These are phyloP conservation scores for Phytophthora fragariaefolia DNA, from an alignment of 352 stramenopile genomes.

Conservation along the genomic window DNA sequence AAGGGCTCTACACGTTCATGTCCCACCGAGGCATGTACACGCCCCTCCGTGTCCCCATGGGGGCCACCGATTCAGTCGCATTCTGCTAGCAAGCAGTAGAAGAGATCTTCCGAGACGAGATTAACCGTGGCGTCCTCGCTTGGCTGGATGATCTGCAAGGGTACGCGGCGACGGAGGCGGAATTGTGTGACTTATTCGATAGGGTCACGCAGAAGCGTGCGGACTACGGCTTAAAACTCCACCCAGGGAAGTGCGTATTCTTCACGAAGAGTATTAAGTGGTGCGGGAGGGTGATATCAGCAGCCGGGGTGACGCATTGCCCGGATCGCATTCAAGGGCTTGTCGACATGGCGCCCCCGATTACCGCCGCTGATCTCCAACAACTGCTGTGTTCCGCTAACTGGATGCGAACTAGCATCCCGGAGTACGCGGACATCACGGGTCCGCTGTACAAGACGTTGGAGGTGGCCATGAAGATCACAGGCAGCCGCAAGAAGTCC, in stretches of 20 bases:
- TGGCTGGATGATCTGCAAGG: conserved; percentile 7
- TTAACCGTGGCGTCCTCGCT: conserved; percentile 8
- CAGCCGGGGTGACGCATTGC: conserved; percentile 8
- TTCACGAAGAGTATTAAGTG: conserved; percentile 24
- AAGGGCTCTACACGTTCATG: conserved; percentile 18
- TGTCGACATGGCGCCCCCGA: background rate
- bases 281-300: conserved; percentile 24
- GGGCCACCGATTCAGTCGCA: conserved; percentile 17
- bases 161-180: conserved; percentile 1
- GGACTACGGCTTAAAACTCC: conserved; percentile 21
- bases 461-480: conserved; percentile 13
- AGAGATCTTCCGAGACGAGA: background rate
- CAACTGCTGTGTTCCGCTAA: conserved; percentile 2
- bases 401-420: conserved; percentile 20
- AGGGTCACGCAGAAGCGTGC: conserved; percentile 5
- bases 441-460: conserved; percentile 19
- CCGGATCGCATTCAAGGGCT: conserved; percentile 23
- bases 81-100: conserved; percentile 14
- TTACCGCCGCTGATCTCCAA: conserved; percentile 1
- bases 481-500: conserved; percentile 26
- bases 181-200: conserved; percentile 4
- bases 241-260: conserved; percentile 16
- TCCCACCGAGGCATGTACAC: conserved; percentile 17
- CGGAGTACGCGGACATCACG: conserved; percentile 23
- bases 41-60: conserved; percentile 24